Percentiles rank a stretch among this genome's conserved stretches.
Evolutionary conservation across 768 basidiomycete species (phyloP).

Genomic region (Asterophora parasitica): DNA sequence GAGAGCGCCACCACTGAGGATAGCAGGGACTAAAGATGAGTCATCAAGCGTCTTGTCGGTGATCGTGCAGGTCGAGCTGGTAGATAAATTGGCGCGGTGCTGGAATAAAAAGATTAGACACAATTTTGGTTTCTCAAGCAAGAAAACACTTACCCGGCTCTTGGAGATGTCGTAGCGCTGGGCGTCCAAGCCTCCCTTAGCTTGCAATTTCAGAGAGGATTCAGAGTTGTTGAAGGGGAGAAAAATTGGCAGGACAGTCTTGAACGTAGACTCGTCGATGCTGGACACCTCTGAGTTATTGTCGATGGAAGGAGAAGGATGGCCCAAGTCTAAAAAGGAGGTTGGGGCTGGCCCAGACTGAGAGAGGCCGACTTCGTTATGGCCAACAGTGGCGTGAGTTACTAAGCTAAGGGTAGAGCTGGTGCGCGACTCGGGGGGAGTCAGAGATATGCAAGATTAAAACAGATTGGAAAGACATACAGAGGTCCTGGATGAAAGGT

Average conservation of each 20-base stretch:
- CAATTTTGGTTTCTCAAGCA: background rate
- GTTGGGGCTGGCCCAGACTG: background rate
- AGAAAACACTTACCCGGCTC: slow-evolving; percentile 18
- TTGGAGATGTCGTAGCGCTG: slow-evolving; percentile 23
- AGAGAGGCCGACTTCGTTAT: background rate
- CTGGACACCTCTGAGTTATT: background rate
- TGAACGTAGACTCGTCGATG: background rate
- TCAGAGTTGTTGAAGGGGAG: background rate
- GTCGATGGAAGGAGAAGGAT: background rate
- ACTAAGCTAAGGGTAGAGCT: background rate
- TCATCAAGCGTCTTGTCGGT: background rate
- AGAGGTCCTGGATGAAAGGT: slow-evolving; percentile 16
- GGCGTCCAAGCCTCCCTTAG: slow-evolving; percentile 22
- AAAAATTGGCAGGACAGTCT: too few species aligned
- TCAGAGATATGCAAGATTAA: background rate
- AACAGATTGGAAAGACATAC: slow-evolving; percentile 9
- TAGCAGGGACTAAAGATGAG: background rate
- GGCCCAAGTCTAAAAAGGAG: background rate
- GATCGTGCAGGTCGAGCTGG: background rate
- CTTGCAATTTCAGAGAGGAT: background rate
- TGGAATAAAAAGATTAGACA: background rate
- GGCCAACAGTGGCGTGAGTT: background rate
- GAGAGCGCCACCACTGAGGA: slow-evolving; percentile 4
- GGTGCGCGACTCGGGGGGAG: background rate
- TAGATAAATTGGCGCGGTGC: background rate